Evolutionary conservation across 345 rosid species (phyloP), one percentile per base, ranked within the genome.

Genomic region (Eucalyptus coolabah): DNA sequence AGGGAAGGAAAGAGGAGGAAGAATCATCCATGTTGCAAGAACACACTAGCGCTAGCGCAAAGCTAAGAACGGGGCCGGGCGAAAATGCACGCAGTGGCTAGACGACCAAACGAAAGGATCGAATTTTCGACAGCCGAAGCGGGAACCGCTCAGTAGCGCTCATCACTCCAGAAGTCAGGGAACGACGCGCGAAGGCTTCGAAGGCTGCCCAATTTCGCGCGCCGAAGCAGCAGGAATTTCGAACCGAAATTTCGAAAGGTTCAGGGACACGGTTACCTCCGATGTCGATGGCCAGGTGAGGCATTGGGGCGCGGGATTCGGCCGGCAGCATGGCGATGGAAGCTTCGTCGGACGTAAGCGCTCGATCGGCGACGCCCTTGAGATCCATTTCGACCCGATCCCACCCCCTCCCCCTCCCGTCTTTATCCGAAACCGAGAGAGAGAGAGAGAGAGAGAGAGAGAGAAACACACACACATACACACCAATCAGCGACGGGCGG

Each of bases 221-320:
- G 40, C 40, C 77, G 12, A 77, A 37, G 7, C 83, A 21, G 83
- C 14, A 15, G 37, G 11, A 77, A 77, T 37, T 19, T 13, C 47
- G 4, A 77, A 18, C 54, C 32, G 18, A 54, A 44, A 86, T 60
- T 63, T 15, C 51, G 51, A 40, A 77, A 77, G 28, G 12, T 37
- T 12, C 37, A 17, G 69, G 9, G 83, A 82, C 90, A 87, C 30
- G 83, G 60, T 72, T 72, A 96, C 98, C 99, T 96, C 99, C 99
- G 90, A 97, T 96, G 93, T 97, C 99, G 88, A 97, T 93, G 89
- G 98, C 95, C 94, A 97, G 91, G 91, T 94, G 99, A 91, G 97
- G 94, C 87, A 93, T 93, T 91, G 91, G 96, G 88, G 89, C 49
- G 42, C 65, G 72, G 81, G 90, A 77, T 87, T 93, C 88, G 65